Base-by-base conservation (phyloP, 768 basidiomycete genomes). In the Termitomyces sp. region DNA sequence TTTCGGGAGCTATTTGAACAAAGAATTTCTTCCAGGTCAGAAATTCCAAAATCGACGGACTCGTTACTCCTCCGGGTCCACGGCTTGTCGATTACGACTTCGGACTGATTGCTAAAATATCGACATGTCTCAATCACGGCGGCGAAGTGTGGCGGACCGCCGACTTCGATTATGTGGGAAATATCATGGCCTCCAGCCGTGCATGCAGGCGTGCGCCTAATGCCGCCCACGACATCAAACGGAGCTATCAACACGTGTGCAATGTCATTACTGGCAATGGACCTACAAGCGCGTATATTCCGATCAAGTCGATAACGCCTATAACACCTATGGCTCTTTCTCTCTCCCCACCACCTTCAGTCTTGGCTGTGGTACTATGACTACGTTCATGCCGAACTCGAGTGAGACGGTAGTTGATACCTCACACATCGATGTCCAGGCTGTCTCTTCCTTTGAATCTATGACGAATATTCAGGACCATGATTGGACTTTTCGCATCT, bases 171-270 rank as follows among this genome's bases (percentile, higher is more conserved):
- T n/a, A n/a, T n/a, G n/a, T n/a, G 7, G 29, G 29, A 7, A 29
- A 29, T 29, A 29, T 29, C 29, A 29, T 29, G 29, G 29, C 7
- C 49, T 4, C 50, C n/a, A n/a, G n/a, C n/a, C n/a, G n/a, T n/a
- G n/a, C n/a, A n/a, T n/a, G n/a, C n/a, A n/a, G n/a, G n/a, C n/a
- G n/a, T n/a, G n/a, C n/a, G n/a, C n/a, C n/a, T n/a, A n/a, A n/a
- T n/a, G n/a, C n/a, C n/a, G n/a, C n/a, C n/a, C n/a, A n/a, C n/a
- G n/a, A n/a, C n/a, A n/a, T n/a, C n/a, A n/a, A n/a, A n/a, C n/a
- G n/a, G n/a, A 21, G 49, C 21, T 38, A 38, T 42, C 48, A 52
- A 29, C 56, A 51, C 56, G 49, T 52, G 56, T 44, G 32, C 25
- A 23, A 50, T 21, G 10, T 34, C 29, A n/a, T n/a, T n/a, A n/a